Evolutionary conservation across 176 grass and related monocot species (phyloP), one percentile per base, ranked within the genome.

Genomic region (Paspalum notatum): DNA sequence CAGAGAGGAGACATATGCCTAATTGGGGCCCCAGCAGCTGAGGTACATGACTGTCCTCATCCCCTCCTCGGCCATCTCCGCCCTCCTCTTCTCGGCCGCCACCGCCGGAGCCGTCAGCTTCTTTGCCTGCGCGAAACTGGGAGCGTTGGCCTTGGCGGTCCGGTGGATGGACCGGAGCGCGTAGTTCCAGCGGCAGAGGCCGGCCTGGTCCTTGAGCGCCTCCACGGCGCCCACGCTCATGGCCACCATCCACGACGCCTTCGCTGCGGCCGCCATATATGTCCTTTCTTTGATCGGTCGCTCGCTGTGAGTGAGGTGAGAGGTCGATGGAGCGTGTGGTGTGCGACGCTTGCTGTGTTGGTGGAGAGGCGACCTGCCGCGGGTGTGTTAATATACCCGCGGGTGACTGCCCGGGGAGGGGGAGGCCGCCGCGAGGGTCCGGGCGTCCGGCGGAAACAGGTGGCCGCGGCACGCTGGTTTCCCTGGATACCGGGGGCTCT

Each of bases 141-240:
- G 56, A 1, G 56, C 7, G 62, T 53, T 49, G 47, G 47, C 47
- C 45, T 49, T 49, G 47, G 47, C 47, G 13, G 47, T 13, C 11
- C 14, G 22, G 46, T 92, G 81, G 58, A 90, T 17, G 6, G 87
- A 86, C 7, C 83, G 47, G 21, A 92, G 22, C 0, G 85, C 85
- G 41, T 96, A 92, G 83, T 92, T 92, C 93, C 90, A 96, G 7
- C 93, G 62, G 62, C 90, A 93, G n/a, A 91, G 90, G 0, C 93
- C 90, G 0, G 21, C 82, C 64, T 97, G 93, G 61, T 94, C 89
- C 80, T 94, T 94, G 65, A 94, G 79, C 11, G 83, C 92, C 57
- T 94, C 92, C 72, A 91, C 89, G 0, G 86, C 86, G 40, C 86
- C 84, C 8, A 94, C 77, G 80, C 92, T 94, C 56, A 82, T 71